A percentile compares a stretch with the other conserved stretches of the same genome.
These are phyloP conservation scores for Monosporascus ibericus DNA, from an alignment of 2,329 filamentous ascomycete species.

Conservation along the genomic window DNA sequence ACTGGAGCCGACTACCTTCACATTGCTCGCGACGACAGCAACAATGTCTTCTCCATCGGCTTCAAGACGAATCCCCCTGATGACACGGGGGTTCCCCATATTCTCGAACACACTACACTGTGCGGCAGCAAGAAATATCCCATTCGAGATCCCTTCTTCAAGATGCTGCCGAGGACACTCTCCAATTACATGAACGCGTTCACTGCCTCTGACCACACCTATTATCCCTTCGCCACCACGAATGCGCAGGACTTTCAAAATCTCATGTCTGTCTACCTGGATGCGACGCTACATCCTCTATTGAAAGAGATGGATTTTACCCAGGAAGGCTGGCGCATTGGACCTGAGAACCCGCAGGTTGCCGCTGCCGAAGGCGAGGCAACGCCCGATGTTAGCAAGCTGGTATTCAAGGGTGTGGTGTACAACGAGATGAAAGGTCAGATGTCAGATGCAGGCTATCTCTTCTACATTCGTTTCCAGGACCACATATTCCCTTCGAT, in stretches of 20 bases:
- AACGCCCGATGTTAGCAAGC: slow-evolving; percentile 53
- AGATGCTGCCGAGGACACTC: slow-evolving; percentile 96
- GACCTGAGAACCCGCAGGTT: slow-evolving; percentile 77
- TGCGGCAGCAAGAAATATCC: slow-evolving; percentile 96
- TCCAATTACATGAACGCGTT: slow-evolving; percentile 99
- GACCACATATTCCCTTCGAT: slow-evolving; percentile 91
- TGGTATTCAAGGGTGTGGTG: slow-evolving; percentile 95
- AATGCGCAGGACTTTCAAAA: slow-evolving; percentile 95
- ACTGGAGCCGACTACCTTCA: slow-evolving; percentile 95
- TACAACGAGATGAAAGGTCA: slow-evolving; percentile 99
- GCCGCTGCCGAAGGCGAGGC: slow-evolving; percentile 34
- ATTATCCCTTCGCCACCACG: slow-evolving; percentile 95
- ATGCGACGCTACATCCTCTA: slow-evolving; percentile 85
- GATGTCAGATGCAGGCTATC: slow-evolving; percentile 93
- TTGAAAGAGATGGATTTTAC: slow-evolving; percentile 88
- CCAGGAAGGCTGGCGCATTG: slow-evolving; percentile 95
- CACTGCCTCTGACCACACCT: slow-evolving; percentile 92
- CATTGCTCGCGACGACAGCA: slow-evolving; percentile 88
- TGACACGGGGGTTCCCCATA: slow-evolving; percentile 92
- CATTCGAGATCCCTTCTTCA: slow-evolving; percentile 99
- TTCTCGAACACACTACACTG: slow-evolving; percentile 93
- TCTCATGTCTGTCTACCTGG: slow-evolving; percentile 91
- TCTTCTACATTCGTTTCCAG: slow-evolving; percentile 93
- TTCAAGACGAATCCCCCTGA: slow-evolving; percentile 99
- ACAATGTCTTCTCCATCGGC: slow-evolving; percentile 98